Evolutionary conservation across 345 rosid species (phyloP).

Genomic region (Erysimum cheiranthoides): DNA sequence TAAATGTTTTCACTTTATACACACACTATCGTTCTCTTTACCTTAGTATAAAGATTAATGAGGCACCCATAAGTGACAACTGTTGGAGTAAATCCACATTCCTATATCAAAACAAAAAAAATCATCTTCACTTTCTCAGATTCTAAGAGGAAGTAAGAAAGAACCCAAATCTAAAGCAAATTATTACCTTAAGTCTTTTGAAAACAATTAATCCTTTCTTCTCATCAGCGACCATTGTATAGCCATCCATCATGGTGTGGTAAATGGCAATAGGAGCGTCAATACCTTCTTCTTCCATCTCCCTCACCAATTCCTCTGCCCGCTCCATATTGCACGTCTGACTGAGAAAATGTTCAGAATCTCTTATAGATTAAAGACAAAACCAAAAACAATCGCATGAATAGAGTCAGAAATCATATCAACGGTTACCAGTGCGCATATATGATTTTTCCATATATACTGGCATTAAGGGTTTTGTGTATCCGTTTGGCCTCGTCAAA

Average conservation of each 20-base stretch:
- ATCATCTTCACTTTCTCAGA: conserved; percentile 23
- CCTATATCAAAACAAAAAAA: conserved; percentile 51
- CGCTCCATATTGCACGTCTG: conserved; percentile 77
- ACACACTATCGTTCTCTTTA: conserved; percentile 27
- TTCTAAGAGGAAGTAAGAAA: not conserved
- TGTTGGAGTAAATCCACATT: conserved; percentile 89
- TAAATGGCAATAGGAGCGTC: conserved; percentile 92
- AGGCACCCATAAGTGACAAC: conserved; percentile 93
- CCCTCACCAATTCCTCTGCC: conserved; percentile 88
- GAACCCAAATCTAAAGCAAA: conserved; percentile 2
- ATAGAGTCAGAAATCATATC: not conserved
- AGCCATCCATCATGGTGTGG: conserved; percentile 99
- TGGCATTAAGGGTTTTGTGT: conserved; percentile 68
- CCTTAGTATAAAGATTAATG: conserved; percentile 86
- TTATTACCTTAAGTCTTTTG: conserved; percentile 81
- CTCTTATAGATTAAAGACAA: conserved; percentile 23
- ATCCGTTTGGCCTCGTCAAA: conserved; percentile 79
- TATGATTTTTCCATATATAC: conserved; percentile 87
- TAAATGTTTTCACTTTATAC: not conserved
- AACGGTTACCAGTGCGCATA: conserved; percentile 82
- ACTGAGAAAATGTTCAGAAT: conserved; percentile 48
- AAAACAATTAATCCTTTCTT: conserved; percentile 87
- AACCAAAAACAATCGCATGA: conserved; percentile 10
- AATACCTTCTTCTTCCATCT: conserved; percentile 97
- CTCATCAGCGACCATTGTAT: conserved; percentile 78